phyloP scores from a whole-genome alignment of 2,329 filamentous ascomycete species.

The Lachnellula subtilissima region DNA sequence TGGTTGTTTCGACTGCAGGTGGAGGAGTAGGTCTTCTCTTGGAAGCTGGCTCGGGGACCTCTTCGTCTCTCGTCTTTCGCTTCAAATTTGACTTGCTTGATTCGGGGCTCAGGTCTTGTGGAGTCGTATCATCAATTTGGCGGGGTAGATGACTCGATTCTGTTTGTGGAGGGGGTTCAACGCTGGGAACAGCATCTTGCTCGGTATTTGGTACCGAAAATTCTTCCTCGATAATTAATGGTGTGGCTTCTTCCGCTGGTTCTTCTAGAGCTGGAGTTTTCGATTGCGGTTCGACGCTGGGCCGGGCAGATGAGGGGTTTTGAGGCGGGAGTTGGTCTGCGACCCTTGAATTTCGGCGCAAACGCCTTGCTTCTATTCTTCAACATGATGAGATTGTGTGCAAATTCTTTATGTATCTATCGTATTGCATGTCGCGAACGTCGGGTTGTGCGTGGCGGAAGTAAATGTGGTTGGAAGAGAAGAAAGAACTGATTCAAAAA shows the following conservation, averaged over 20 bases:
- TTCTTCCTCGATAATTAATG: conserved; percentile 13
- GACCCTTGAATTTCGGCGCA: conserved; percentile 59
- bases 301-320: conserved; percentile 34
- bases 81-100: conserved; percentile 6
- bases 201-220: not conserved
- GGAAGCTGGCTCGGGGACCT: not conserved
- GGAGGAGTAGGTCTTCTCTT: not conserved
- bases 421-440: not conserved
- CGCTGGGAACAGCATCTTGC: not conserved
- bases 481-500: not conserved
- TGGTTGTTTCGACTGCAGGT: not conserved
- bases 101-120: not conserved
- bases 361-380: conserved; percentile 58
- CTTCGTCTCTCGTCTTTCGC: conserved; percentile 14
- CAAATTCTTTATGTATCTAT: not conserved
- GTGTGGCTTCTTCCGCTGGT: not conserved
- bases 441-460: not conserved
- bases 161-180: conserved; percentile 29
- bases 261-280: conserved; percentile 22
- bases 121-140: not conserved
- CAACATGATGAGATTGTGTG: conserved; percentile 19
- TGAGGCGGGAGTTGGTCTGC: conserved; percentile 41
- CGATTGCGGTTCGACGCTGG: conserved; percentile 37
- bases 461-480: not conserved
- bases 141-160: conserved; percentile 1